Percentiles rank a stretch among this genome's conserved stretches.
phyloP scores from a whole-genome alignment of 768 basidiomycete genomes.

The Termitomyces sp. region DNA sequence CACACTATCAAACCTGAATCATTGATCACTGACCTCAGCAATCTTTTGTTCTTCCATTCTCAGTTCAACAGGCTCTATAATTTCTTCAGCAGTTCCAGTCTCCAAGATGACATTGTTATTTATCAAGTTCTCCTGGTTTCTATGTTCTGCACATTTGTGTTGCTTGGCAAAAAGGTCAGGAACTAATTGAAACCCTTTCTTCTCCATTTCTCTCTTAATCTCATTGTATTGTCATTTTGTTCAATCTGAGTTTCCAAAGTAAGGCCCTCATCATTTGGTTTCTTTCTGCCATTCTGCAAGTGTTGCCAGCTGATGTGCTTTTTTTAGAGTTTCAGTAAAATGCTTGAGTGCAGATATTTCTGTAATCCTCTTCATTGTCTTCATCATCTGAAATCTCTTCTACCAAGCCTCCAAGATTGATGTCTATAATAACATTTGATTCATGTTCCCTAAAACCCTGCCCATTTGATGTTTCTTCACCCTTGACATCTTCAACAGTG shows the following conservation, averaged over 20 bases:
- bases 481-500: no score
- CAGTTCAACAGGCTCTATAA: background rate
- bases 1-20: no score
- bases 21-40: background rate
- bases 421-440: background rate
- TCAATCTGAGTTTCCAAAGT: background rate
- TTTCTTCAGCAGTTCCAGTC: background rate
- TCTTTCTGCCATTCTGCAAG: background rate
- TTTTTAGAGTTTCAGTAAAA: background rate
- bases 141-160: background rate
- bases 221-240: background rate
- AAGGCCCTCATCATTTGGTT: background rate
- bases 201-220: background rate
- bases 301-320: background rate
- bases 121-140: background rate
- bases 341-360: background rate
- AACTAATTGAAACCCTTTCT: background rate
- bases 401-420: background rate
- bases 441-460: no score
- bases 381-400: background rate
- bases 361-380: background rate
- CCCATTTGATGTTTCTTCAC: background rate
- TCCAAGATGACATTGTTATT: background rate
- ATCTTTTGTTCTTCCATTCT: background rate
- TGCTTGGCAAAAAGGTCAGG: background rate